phyloP scores from a whole-genome alignment of 805 yeast genomes.

The Yarrowia sp. region DNA sequence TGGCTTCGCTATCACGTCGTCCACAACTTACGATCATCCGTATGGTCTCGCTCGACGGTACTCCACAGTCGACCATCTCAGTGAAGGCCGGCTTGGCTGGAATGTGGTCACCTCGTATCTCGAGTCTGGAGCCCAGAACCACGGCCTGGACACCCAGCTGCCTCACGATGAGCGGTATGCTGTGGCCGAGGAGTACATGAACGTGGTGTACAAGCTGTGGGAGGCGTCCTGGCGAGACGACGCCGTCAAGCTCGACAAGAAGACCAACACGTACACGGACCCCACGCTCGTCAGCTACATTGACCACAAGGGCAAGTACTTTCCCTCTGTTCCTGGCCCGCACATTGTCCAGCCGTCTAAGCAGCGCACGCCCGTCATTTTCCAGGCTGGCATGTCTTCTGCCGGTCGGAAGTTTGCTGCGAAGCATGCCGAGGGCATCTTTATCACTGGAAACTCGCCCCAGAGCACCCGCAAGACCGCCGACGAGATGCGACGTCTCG shows the following conservation, averaged over 20 bases:
- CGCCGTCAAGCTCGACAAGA: constrained; percentile 39
- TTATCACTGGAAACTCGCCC: constrained; percentile 43
- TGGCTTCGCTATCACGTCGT: constrained; percentile 45
- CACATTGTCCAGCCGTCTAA: constrained; percentile 46
- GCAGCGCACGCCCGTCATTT: constrained; percentile 46
- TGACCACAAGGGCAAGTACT: constrained; percentile 45
- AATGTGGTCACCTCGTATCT: constrained; percentile 48
- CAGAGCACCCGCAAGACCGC: constrained; percentile 37
- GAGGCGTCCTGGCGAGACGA: constrained; percentile 49
- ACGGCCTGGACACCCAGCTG: constrained; percentile 42
- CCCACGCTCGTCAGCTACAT: constrained; percentile 45
- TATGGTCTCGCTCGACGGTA: constrained; percentile 45
- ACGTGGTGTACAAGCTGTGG: constrained; percentile 44
- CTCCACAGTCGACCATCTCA: constrained; percentile 47
- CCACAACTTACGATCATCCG: constrained; percentile 47
- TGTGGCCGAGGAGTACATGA: constrained; percentile 44
- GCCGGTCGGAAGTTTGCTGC: constrained; percentile 47
- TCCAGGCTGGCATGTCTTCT: constrained; percentile 48
- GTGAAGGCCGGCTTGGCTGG: constrained; percentile 49
- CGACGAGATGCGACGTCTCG: constrained; percentile 39
- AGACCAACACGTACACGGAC: constrained; percentile 32
- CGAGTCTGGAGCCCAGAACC: constrained; percentile 45
- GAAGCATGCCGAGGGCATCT: constrained; percentile 46
- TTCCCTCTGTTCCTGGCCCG: constrained; percentile 45
- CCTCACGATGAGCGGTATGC: constrained; percentile 46